A percentile compares a stretch with the other conserved stretches of the same genome.
Conservation (phyloP, 306 rosid species). For the Sophora flavescens region DNA sequence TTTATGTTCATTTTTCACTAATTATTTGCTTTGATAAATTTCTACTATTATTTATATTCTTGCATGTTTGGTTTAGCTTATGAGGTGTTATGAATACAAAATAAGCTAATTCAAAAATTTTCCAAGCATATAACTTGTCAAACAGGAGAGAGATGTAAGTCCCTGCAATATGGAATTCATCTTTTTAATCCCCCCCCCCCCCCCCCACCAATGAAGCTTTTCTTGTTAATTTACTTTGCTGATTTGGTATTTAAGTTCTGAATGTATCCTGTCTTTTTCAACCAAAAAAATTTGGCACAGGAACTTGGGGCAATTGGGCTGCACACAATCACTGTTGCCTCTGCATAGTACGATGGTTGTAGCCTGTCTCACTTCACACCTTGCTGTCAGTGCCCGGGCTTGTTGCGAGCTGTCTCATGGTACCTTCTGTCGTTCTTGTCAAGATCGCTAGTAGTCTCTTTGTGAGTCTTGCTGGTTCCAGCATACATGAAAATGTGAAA, state of each 20-base stretch:
- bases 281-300: conserved; percentile 40
- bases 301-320: conserved; percentile 86
- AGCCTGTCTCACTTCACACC: conserved; percentile 69
- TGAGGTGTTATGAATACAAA: not conserved
- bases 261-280: not conserved
- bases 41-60: not conserved
- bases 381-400: conserved; percentile 65
- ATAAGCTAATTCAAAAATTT: not conserved
- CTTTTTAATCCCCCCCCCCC: not conserved
- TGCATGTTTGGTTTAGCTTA: too few species aligned
- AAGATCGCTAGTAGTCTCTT: conserved; percentile 98
- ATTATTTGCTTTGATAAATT: too few species aligned
- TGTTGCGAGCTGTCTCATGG: conserved; percentile 93
- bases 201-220: not conserved
- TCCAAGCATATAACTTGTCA: not conserved
- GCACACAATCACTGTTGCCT: conserved; percentile 77
- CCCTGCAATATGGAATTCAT: not conserved
- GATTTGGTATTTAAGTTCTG: not conserved
- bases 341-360: conserved; percentile 55
- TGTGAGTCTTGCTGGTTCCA: conserved; percentile 95
- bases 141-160: not conserved
- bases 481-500: conserved; percentile 56
- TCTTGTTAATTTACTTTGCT: not conserved
- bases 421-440: conserved; percentile 98
- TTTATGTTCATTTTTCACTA: not conserved